Percentiles rank a stretch among this genome's conserved stretches.
Evolutionary conservation across 169 alveolate genomes (phyloP).

Genomic region (Plasmodium cynomolgi): DNA sequence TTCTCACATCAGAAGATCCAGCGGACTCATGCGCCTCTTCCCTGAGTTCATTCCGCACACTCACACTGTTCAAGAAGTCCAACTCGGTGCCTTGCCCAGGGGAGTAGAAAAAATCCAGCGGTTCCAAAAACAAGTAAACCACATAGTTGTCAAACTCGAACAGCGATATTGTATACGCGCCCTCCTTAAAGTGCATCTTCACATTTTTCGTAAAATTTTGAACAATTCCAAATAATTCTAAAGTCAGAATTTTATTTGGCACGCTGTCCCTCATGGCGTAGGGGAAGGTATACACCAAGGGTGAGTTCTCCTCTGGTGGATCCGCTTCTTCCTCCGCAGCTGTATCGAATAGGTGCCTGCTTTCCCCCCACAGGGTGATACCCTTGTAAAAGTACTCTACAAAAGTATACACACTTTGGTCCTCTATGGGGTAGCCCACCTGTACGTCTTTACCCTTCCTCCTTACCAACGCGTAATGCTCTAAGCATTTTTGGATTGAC

Average conservation of each 20-base stretch:
- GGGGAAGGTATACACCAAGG: neutral
- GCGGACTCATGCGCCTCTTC: neutral
- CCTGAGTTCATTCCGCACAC: neutral
- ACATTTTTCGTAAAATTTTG: slow-evolving; percentile 38
- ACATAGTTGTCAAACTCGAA: slow-evolving; percentile 62
- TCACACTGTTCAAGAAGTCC: neutral
- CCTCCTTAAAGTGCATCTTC: slow-evolving; percentile 38
- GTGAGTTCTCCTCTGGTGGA: neutral
- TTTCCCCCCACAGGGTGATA: slow-evolving; percentile 27
- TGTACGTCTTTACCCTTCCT: neutral
- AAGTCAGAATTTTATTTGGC: slow-evolving; percentile 26
- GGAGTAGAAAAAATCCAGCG: slow-evolving; percentile 49
- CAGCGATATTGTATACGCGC: slow-evolving; percentile 18
- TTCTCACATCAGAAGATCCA: neutral
- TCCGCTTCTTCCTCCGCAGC: neutral
- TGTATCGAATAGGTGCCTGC: neutral
- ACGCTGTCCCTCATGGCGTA: neutral
- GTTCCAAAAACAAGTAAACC: slow-evolving; percentile 55
- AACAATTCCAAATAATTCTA: slow-evolving; percentile 54
- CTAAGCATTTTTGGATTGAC: slow-evolving; percentile 29
- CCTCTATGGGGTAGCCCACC: slow-evolving; percentile 21
- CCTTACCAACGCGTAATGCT: slow-evolving; percentile 9
- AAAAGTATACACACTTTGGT: slow-evolving; percentile 23
- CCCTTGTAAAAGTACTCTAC: slow-evolving; percentile 34
- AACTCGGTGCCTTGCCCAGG: neutral